A percentile compares a stretch with the other conserved stretches of the same genome.
Conservation (phyloP, 768 basidiomycete species). For the Russula olivacea region DNA sequence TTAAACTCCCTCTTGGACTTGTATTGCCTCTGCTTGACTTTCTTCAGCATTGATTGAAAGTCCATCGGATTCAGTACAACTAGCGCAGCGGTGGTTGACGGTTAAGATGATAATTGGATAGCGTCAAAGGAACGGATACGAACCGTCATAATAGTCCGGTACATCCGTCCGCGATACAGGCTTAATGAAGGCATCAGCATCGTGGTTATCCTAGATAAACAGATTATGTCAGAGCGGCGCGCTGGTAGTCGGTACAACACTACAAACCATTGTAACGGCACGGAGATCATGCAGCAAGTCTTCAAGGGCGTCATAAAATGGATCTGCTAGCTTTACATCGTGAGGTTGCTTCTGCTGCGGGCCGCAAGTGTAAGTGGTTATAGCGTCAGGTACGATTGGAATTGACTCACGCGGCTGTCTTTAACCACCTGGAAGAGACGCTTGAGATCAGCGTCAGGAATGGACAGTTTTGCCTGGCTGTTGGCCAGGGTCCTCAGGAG, state of each 20-base stretch:
- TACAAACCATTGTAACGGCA: constrained; percentile 59
- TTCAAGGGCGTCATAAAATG: constrained; percentile 93
- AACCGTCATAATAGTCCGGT: constrained; percentile 91
- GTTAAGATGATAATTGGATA: background rate
- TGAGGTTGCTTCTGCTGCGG: constrained; percentile 38
- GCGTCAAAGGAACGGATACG: constrained; percentile 29
- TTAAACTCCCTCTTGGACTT: constrained; percentile 92
- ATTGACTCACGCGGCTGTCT: constrained; percentile 71
- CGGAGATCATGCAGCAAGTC: constrained; percentile 82
- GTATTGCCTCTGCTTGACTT: constrained; percentile 87
- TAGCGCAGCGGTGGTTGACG: constrained; percentile 31
- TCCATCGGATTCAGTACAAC: constrained; percentile 97
- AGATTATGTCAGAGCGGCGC: constrained; percentile 26
- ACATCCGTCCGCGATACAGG: constrained; percentile 87
- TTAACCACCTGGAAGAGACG: constrained; percentile 79
- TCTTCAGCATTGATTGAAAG: constrained; percentile 85
- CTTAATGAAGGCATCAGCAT: constrained; percentile 89
- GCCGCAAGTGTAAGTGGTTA: constrained; percentile 27
- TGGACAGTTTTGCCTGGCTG: constrained; percentile 57
- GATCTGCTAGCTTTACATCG: constrained; percentile 72
- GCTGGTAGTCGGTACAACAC: constrained; percentile 30
- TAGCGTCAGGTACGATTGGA: constrained; percentile 18
- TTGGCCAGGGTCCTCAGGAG: constrained; percentile 83
- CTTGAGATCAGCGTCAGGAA: constrained; percentile 67
- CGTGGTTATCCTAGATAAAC: constrained; percentile 63